Evolutionary conservation across 192 early-diverging fungal species (phyloP).

Genomic region (Geranomyces michiganensis): DNA sequence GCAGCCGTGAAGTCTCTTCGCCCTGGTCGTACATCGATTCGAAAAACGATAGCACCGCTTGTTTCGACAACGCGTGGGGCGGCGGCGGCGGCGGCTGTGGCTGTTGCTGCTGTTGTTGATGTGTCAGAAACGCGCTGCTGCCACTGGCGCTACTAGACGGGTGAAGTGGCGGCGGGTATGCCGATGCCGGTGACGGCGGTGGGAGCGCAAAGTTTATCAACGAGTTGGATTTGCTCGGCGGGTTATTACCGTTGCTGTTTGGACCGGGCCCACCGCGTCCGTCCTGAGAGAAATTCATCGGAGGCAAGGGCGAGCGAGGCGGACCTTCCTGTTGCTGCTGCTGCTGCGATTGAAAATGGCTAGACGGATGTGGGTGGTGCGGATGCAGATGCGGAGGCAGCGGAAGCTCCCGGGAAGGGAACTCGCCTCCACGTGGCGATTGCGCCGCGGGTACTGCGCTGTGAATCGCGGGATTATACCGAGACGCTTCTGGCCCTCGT

Average conservation of each 20-base stretch:
- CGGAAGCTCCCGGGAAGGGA: slow-evolving; percentile 42
- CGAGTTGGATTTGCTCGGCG: too few species aligned
- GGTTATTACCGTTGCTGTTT: not conserved
- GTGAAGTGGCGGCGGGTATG: slow-evolving; percentile 4
- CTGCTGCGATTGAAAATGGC: not conserved
- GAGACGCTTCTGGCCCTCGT: slow-evolving; percentile 24
- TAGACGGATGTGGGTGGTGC: not conserved
- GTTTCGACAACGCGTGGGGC: slow-evolving; percentile 3
- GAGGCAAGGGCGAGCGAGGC: slow-evolving; percentile 29
- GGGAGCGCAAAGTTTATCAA: not conserved
- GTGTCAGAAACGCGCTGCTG: slow-evolving; percentile 16
- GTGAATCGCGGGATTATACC: slow-evolving; percentile 18
- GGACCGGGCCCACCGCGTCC: not conserved
- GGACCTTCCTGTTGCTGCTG: not conserved
- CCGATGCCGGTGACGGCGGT: slow-evolving; percentile 28
- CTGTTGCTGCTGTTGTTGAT: slow-evolving; percentile 39
- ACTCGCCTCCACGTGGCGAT: slow-evolving; percentile 34
- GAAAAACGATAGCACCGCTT: slow-evolving; percentile 35
- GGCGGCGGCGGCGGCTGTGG: slow-evolving; percentile 17
- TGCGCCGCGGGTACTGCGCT: slow-evolving; percentile 4
- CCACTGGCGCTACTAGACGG: slow-evolving; percentile 5
- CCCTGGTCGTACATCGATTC: slow-evolving; percentile 61
- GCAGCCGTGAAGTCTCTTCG: slow-evolving; percentile 63
- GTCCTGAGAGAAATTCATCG: not conserved
- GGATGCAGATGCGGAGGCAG: slow-evolving; percentile 30